Base-by-base conservation (phyloP, 2,329 filamentous ascomycete genomes). In the Pseudonectria foliicola region DNA sequence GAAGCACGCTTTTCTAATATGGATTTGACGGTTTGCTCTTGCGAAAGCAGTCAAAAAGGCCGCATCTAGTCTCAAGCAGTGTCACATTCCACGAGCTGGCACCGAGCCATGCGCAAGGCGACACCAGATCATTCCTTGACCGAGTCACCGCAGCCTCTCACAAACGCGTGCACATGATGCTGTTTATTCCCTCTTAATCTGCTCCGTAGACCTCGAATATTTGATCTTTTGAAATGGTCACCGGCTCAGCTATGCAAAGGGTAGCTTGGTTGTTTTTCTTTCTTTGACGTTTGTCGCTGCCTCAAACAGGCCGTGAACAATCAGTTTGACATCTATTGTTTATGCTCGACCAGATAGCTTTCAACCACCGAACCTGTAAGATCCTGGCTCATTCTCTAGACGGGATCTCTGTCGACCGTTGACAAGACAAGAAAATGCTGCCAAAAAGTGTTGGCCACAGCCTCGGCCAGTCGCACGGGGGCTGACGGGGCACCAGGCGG, bases 261-360 rank as follows among this genome's bases (percentile, higher is more conserved):
- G 72, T 71, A 52, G 83, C 83, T 42, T 78, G 71, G 37, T 83
- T 80, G 1, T 75, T 69, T 56, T 83, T 79, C 51, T 83, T n/a
- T n/a, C 77, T 0, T 75, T 75, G 0, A 71, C 73, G 48, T 83
- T 78, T 0, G 75, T 72, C 3, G 67, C 70, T 2, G 76, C 77
- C 52, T 78, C 70, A 42, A 83, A 77, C 39, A 80, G 55, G 1
- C 68, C 68, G 45, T 79, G 76, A 40, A 82, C 77, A 1, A 70
- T 74, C 32, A 67, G 60, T 43, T 80, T 76, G 43, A 78, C 69
- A 3, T 77, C 54, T 28, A 47, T 50, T 15, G 42, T 41, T 6
- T 46, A 31, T 2, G 21, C 24, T 7, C 35, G 15, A 0, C 41
- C 34, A 2, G 39, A 23, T 4, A 68, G 59, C 44, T 57, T 59